These are phyloP conservation scores for Cylindrotheca fusiformis DNA, from an alignment of 108 stramenopile species.

Conservation along the genomic window DNA sequence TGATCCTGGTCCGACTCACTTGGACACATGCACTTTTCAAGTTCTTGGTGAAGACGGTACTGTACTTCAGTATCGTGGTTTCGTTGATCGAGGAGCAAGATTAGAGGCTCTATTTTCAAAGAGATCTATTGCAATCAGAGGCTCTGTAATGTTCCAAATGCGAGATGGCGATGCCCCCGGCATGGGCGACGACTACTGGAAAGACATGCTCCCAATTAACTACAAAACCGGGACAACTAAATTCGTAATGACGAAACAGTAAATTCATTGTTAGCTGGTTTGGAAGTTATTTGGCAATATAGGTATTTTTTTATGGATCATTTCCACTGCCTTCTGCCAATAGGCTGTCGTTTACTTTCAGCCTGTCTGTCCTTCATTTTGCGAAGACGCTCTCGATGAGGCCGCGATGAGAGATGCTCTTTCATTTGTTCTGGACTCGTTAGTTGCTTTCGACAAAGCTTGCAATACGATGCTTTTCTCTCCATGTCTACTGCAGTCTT, in stretches of 20 bases:
- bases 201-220: conserved; percentile 82
- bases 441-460: conserved; percentile 84
- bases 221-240: conserved; percentile 74
- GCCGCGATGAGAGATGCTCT: conserved; percentile 78
- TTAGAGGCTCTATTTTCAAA: conserved; percentile 81
- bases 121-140: conserved; percentile 66
- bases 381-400: conserved; percentile 69
- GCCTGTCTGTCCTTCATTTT: conserved; percentile 38
- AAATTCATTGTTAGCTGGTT: too few species aligned
- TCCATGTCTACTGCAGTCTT: conserved; percentile 67
- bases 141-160: conserved; percentile 80
- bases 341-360: too few species aligned
- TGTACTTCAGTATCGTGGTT: conserved; percentile 82
- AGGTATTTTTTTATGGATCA: neutral
- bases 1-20: conserved; percentile 88
- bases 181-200: conserved; percentile 56
- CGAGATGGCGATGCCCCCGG: conserved; percentile 53
- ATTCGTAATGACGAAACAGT: conserved; percentile 79
- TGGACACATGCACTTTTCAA: conserved; percentile 89
- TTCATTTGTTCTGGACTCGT: conserved; percentile 86
- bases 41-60: conserved; percentile 71
- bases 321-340: too few species aligned
- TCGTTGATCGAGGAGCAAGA: conserved; percentile 82
- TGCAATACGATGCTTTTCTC: conserved; percentile 76
- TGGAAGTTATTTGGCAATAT: conserved; percentile 4